Evolutionary conservation across 192 early-diverging fungal genomes (phyloP).

Genomic region (Coemansia sp.): DNA sequence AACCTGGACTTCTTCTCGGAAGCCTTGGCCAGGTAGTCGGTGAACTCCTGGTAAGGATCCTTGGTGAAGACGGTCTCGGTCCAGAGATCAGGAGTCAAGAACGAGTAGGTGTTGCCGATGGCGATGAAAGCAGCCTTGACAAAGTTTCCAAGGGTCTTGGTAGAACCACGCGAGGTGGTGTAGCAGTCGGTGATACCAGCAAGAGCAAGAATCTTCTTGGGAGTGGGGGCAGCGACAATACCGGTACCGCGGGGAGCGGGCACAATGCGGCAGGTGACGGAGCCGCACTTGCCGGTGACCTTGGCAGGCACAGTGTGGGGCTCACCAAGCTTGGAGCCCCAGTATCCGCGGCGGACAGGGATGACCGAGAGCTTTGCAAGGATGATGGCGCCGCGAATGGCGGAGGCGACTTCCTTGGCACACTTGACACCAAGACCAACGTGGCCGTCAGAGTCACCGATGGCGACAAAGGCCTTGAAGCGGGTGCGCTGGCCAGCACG

Average conservation of each 20-base stretch:
- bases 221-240: constrained; percentile 94
- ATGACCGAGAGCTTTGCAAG: constrained; percentile 98
- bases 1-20: constrained; percentile 55
- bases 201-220: constrained; percentile 96
- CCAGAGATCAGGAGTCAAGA: constrained; percentile 97
- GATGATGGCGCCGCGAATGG: constrained; percentile 98
- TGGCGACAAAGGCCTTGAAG: constrained; percentile 99
- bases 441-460: constrained; percentile 96
- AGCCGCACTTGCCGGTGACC: constrained; percentile 96
- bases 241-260: constrained; percentile 99
- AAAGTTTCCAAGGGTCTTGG: constrained; percentile 98
- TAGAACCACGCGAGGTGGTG: constrained; percentile 94
- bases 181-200: constrained; percentile 98
- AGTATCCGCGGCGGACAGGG: constrained; percentile 98
- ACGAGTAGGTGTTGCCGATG: constrained; percentile 95
- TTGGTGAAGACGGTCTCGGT: constrained; percentile 82
- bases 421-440: constrained; percentile 99
- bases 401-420: constrained; percentile 99
- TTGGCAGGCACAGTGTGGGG: constrained; percentile 98
- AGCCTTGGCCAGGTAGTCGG: constrained; percentile 71
- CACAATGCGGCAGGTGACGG: constrained; percentile 86
- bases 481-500: constrained; percentile 99
- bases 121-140: constrained; percentile 98
- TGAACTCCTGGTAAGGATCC: constrained; percentile 90
- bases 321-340: constrained; percentile 93